phyloP scores from a whole-genome alignment of 805 yeast genomes.

The Priceomyces castillae region DNA sequence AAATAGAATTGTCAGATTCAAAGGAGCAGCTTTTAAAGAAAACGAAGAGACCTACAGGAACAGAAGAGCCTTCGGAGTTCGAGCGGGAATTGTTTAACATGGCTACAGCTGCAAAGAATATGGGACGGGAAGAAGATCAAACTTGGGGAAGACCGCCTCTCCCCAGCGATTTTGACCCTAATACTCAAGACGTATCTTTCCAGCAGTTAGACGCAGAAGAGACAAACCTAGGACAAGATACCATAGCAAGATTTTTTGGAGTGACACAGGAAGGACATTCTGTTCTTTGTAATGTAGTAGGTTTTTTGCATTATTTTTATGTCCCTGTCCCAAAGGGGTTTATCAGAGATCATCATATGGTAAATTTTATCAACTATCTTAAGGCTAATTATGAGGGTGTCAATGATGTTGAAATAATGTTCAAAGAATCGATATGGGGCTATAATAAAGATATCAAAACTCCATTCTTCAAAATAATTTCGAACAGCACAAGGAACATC shows the following conservation, averaged over 20 bases:
- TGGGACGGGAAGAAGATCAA: conserved; percentile 35
- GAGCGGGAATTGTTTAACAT: conserved; percentile 38
- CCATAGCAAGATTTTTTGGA: conserved; percentile 84
- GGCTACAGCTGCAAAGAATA: conserved; percentile 27
- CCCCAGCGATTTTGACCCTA: conserved; percentile 48
- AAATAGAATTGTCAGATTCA: conserved; percentile 23
- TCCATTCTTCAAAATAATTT: conserved; percentile 75
- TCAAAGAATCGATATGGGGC: conserved; percentile 93
- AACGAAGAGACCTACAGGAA: conserved; percentile 29
- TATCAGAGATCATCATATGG: conserved; percentile 50
- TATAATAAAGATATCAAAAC: conserved; percentile 73
- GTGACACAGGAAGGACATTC: conserved; percentile 87
- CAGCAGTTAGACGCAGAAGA: conserved; percentile 98
- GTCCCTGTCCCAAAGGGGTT: conserved; percentile 88
- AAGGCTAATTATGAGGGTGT: conserved; percentile 54
- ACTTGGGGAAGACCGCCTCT: conserved; percentile 56
- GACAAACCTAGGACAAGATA: conserved; percentile 52
- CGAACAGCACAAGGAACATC: conserved; percentile 63
- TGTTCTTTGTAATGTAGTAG: conserved; percentile 83
- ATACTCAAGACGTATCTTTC: conserved; percentile 56
- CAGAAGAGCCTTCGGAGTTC: conserved; percentile 40
- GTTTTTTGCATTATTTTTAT: conserved; percentile 85
- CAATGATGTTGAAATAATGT: conserved; percentile 57
- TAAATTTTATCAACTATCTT: conserved; percentile 45
- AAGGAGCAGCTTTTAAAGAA: conserved; percentile 35